Evolutionary conservation across 2,329 filamentous ascomycete species (phyloP), one percentile per base, ranked within the genome.

Genomic region (Beauveria pseudobassiana): DNA sequence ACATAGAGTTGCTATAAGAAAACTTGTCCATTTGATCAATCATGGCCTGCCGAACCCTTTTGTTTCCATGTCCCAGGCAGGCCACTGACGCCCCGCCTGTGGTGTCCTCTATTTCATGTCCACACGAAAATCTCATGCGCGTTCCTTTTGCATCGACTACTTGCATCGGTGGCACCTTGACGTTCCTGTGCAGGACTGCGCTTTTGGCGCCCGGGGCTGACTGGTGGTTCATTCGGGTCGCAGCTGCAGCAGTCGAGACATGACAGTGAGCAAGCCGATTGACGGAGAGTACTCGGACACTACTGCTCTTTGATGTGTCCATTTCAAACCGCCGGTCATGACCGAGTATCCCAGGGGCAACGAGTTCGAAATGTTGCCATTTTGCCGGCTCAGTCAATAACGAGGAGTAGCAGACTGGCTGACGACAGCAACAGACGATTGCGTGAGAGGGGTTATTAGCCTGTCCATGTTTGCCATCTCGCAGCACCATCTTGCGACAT

Each of bases 141-240:
- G 53, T 62, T 34, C 60, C 60, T 8, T 58, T 76, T 64, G 82
- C 80, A 0, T 82, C 83, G 1, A 75, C 75, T 1, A 83, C 74
- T 49, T 59, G 43, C 52, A 56, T 10, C 7, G 59, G 53, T 16
- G n/a, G 10, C 2, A 8, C 10, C 24, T 56, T 62, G 22, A 62
- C 30, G 18, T 49, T 62, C n/a, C 59, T 49, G n/a, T 62, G 59
- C 34, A 62, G 38, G 12, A 56, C 45, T 1, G 52, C 43, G 16
- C 59, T 62, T 38, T 52, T 53, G 5, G 48, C 14, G 10, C 10
- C 18, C 5, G 20, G 38, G 12, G 8, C 42, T 24, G 56, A 22
- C 30, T 43, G 10, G 10, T 59, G 12, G 12, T 45, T 10, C 6
- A 26, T 28, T 28, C 46, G 26, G 1, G 46, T 14, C 7, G 49